Evolutionary conservation across 208 protist genomes (phyloP).

Genomic region (Leishmania guyanensis): DNA sequence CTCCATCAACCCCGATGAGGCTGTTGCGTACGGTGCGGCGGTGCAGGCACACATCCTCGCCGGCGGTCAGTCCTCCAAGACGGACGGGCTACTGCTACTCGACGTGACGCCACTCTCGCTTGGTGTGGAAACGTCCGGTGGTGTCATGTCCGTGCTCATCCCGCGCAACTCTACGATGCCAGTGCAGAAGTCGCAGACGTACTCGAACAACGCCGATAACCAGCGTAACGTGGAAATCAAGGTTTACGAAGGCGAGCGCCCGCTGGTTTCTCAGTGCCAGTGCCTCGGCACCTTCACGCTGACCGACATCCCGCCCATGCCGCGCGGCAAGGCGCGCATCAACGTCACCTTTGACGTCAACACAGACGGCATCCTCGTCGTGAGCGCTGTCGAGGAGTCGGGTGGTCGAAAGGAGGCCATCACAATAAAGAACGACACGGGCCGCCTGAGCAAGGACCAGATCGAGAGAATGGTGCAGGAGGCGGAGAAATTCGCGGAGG

Average conservation of each 20-base stretch:
- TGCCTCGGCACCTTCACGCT: slow-evolving; percentile 96
- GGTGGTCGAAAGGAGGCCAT: slow-evolving; percentile 89
- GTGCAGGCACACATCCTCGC: slow-evolving; percentile 97
- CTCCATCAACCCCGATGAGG: slow-evolving; percentile 94
- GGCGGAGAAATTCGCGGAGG: slow-evolving; percentile 92
- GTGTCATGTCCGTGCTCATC: slow-evolving; percentile 96
- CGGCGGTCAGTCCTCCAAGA: slow-evolving; percentile 66
- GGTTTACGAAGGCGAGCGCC: slow-evolving; percentile 95
- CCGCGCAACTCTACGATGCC: slow-evolving; percentile 86
- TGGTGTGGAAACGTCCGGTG: slow-evolving; percentile 92
- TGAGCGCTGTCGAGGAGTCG: slow-evolving; percentile 94
- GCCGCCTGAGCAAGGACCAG: slow-evolving; percentile 94
- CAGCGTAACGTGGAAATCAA: slow-evolving; percentile 91
- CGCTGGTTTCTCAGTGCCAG: slow-evolving; percentile 92
- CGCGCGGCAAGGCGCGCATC: slow-evolving; percentile 96
- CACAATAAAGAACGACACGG: slow-evolving; percentile 97
- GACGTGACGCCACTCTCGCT: slow-evolving; percentile 95
- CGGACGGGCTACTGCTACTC: slow-evolving; percentile 77
- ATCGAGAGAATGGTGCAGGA: slow-evolving; percentile 97
- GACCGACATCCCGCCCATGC: slow-evolving; percentile 74
- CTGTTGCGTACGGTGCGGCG: slow-evolving; percentile 95
- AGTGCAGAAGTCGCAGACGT: slow-evolving; percentile 86
- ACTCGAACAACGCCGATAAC: slow-evolving; percentile 88
- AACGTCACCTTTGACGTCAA: slow-evolving; percentile 99
- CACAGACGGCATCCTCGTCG: slow-evolving; percentile 97